phyloP scores from a whole-genome alignment of 441 rosid species.

The Breynia disticha region DNA sequence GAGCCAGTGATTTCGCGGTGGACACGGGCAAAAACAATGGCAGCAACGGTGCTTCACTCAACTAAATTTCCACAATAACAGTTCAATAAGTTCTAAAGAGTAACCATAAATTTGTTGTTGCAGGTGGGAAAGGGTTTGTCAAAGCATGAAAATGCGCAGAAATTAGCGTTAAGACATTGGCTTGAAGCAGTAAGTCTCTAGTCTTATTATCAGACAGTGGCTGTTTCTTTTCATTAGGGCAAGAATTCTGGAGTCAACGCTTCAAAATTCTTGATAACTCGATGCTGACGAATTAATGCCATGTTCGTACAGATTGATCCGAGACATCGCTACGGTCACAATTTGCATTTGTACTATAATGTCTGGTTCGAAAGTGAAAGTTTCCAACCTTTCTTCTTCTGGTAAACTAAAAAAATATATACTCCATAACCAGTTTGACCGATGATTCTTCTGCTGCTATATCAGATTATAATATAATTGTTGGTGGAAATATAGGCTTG shows the following conservation, averaged over 20 bases:
- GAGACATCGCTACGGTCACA: conserved; percentile 92
- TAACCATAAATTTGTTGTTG: background rate
- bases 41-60: conserved; percentile 49
- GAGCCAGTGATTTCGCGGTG: conserved; percentile 87
- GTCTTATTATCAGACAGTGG: background rate
- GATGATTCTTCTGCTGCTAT: no score
- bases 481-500: conserved; percentile 53
- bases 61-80: background rate
- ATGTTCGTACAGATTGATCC: conserved; percentile 65
- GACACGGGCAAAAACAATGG: conserved; percentile 90
- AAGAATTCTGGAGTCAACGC: no score
- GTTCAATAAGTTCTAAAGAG: no score
- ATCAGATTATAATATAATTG: background rate
- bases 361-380: conserved; percentile 79
- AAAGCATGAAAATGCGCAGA: conserved; percentile 71
- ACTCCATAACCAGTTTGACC: no score
- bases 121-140: conserved; percentile 91
- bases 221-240: no score
- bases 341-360: conserved; percentile 66
- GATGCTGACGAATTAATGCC: no score
- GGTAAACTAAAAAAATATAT: conserved; percentile 53
- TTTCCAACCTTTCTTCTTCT: conserved; percentile 87
- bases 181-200: conserved; percentile 77
- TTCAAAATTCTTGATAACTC: no score
- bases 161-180: conserved; percentile 94